Base-by-base conservation (phyloP, 176 grass and related monocot genomes). In the Bonia amplexicaulis region DNA sequence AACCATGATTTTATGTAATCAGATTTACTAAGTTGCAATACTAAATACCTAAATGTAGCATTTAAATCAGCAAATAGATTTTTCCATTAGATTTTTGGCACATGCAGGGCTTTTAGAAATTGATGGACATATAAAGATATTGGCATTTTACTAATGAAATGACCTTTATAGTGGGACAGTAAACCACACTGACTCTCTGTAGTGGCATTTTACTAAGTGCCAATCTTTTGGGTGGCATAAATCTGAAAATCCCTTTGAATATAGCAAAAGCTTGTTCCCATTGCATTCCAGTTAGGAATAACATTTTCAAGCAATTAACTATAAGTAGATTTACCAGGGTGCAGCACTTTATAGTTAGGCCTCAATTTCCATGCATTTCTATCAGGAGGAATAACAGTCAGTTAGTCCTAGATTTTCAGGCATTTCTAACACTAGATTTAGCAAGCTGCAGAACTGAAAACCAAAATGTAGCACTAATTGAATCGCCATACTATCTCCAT, bases 81-180 rank as follows among this genome's bases (percentile, higher is more conserved):
- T 16, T 69, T 19, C 31, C 65, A 70, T 69, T 67, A 60, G 63
- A 77, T 44, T 47, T 69, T 78, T 78, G 26, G 42, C 77, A 72
- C 37, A 46, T 27, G 31, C 33, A 52, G 27, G 70, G 70, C 10
- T 75, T 82, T 10, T 47, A 23, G 80, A 72, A 54, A 52, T 72
- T 72, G 23, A 25, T 62, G 39, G 31, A 66, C 70, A 83, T 74
- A 63, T 49, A 77, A 19, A 45, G 20, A 46, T 40, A 52, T 3
- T 16, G 42, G 7, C 16, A 12, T 29, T 69, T 82, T 31, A 15
- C 47, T 77, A 39, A 33, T 17, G 33, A 61, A 77, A 77, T 14
- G 27, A 9, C 16, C 62, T 63, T 82, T 83, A 63, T 19, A 51
- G n/a, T 79, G 25, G 25, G 45, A 46, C 59, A 60, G 42, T 65